Conservation (phyloP, 192 early-diverging fungal species). For the Backusella liffmaniae region DNA sequence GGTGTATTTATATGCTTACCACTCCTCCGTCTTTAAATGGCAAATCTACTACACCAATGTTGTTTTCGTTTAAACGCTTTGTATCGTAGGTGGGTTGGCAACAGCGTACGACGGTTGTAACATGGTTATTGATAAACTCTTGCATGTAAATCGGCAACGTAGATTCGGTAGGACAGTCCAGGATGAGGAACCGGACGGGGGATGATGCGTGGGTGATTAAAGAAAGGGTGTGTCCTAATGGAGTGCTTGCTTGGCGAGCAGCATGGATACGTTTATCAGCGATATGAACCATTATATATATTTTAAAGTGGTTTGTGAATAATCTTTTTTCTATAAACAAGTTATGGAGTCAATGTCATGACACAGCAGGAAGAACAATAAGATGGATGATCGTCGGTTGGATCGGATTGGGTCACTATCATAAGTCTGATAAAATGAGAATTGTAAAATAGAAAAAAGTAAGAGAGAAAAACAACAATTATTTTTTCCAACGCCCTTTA, state of each 20-base stretch:
- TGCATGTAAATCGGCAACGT: slow-evolving; percentile 71
- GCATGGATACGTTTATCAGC: not conserved
- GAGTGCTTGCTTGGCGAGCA: slow-evolving; percentile 16
- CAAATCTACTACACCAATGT: slow-evolving; percentile 79
- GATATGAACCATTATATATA: not conserved
- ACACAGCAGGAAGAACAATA: not conserved
- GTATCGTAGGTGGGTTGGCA: slow-evolving; percentile 85
- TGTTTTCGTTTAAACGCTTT: slow-evolving; percentile 51
- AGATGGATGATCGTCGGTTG: not conserved
- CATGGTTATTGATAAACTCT: slow-evolving; percentile 66
- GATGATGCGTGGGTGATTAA: slow-evolving; percentile 51
- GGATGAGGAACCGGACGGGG: slow-evolving; percentile 78
- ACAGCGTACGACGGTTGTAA: slow-evolving; percentile 83
- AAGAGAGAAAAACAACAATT: not conserved
- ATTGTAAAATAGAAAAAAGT: not conserved
- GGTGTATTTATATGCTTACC: slow-evolving; percentile 31
- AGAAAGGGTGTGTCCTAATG: slow-evolving; percentile 58
- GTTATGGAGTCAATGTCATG: slow-evolving; percentile 2
- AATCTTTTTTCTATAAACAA: not conserved
- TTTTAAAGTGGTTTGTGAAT: not conserved
- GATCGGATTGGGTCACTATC: not conserved
- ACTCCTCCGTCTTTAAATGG: slow-evolving; percentile 87
- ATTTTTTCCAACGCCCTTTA: not conserved
- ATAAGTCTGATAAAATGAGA: not conserved
- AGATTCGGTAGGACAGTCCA: slow-evolving; percentile 85